A percentile compares a stretch with the other conserved stretches of the same genome.
phyloP scores from a whole-genome alignment of 345 rosid genomes.

The Arabidopsis arenosa region DNA sequence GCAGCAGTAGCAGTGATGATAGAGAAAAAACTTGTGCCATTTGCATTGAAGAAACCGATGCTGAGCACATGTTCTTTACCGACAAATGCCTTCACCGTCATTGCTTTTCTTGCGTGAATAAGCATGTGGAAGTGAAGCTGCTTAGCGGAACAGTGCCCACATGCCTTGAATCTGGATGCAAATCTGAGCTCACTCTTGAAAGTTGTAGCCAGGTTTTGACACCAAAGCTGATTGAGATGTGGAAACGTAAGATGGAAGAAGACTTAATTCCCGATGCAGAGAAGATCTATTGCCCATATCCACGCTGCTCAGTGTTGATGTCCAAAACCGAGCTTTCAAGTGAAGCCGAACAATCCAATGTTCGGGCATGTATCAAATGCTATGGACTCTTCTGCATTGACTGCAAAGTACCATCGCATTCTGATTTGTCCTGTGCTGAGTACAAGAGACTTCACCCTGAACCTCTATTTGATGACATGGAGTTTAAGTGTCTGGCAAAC shows the following conservation, averaged over 20 bases:
- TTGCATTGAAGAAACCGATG: background rate
- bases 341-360: background rate
- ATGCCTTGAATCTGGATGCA: background rate
- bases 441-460: background rate
- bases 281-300: background rate
- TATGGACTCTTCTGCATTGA: background rate
- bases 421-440: background rate
- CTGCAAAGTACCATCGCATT: background rate
- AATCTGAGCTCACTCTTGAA: background rate
- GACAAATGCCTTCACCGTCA: background rate
- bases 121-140: background rate
- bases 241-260: background rate
- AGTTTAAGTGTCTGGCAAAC: background rate
- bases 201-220: background rate
- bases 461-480: background rate
- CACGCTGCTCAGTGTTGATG: background rate
- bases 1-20: background rate
- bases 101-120: background rate
- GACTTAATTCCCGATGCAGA: background rate
- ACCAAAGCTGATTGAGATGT: background rate
- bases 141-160: background rate
- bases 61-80: background rate
- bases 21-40: background rate
- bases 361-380: background rate
- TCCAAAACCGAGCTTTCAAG: background rate